Evolutionary conservation across 108 stramenopile species (phyloP).

Genomic region (Hondaea fermentalgiana): DNA sequence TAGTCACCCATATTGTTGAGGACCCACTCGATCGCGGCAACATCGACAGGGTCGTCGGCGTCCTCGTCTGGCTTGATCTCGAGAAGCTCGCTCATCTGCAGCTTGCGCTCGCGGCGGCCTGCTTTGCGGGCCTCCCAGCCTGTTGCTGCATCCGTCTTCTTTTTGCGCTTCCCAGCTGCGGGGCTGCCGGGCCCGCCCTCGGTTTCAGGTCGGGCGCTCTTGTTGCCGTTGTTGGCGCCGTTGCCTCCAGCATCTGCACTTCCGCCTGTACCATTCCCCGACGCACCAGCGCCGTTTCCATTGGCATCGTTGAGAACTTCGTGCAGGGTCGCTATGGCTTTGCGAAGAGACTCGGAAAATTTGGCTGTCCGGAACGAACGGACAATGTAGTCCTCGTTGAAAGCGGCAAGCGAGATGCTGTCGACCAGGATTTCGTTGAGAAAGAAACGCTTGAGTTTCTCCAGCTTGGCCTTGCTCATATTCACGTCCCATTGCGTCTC

Average conservation of each 20-base stretch:
- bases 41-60: conserved; percentile 45
- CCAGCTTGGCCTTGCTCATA: conserved; percentile 25
- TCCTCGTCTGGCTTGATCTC: conserved; percentile 36
- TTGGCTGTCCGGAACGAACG: neutral
- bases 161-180: neutral
- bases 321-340: neutral
- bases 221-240: neutral
- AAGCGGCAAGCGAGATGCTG: neutral
- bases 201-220: neutral
- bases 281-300: neutral
- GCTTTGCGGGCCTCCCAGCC: conserved; percentile 42
- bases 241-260: neutral
- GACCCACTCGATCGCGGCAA: conserved; percentile 38
- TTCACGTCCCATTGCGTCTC: conserved; percentile 44
- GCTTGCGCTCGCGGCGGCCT: conserved; percentile 26
- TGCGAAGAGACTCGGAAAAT: neutral
- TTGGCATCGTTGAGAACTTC: neutral
- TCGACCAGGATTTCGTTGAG: neutral
- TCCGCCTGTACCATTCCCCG: neutral
- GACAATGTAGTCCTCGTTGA: neutral
- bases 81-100: conserved; percentile 14
- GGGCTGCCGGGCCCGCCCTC: neutral
- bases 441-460: conserved; percentile 25
- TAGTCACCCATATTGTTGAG: conserved; percentile 40
- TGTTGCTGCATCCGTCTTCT: conserved; percentile 23